A percentile compares a stretch with the other conserved stretches of the same genome.
Conservation (phyloP, 1,139 yeast species). For the Protomyces macrosporus region DNA sequence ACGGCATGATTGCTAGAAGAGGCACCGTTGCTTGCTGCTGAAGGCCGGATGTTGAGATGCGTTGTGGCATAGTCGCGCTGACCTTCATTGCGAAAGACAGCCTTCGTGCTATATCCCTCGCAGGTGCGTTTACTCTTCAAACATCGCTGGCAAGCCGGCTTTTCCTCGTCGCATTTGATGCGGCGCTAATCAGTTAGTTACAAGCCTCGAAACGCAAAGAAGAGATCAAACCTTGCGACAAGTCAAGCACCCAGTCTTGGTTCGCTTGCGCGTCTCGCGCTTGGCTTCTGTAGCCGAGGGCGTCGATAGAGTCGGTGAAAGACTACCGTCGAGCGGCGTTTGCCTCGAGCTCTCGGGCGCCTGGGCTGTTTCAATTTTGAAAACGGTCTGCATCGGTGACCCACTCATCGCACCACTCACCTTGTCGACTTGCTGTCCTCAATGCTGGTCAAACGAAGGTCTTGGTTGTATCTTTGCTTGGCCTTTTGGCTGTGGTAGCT, state of each 20-base stretch:
- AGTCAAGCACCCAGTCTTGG: slow-evolving; percentile 36
- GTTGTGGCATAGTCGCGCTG: slow-evolving; percentile 5
- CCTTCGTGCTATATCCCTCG: slow-evolving; percentile 30
- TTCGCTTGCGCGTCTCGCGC: slow-evolving; percentile 33
- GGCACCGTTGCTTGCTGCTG: neutral
- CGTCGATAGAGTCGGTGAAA: slow-evolving; percentile 43
- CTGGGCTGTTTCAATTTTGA: neutral
- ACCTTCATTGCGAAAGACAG: slow-evolving; percentile 25
- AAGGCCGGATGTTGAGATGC: slow-evolving; percentile 17
- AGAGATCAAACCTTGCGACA: slow-evolving; percentile 32
- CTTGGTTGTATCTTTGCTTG: too few relatives aligned
- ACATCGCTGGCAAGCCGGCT: slow-evolving; percentile 35
- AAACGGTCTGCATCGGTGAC: neutral
- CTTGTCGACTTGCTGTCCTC: too few relatives aligned
- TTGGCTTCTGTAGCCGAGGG: slow-evolving; percentile 41
- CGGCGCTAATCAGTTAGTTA: slow-evolving; percentile 29
- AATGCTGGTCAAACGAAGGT: too few relatives aligned
- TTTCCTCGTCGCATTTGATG: slow-evolving; percentile 35
- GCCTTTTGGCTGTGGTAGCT: too few relatives aligned
- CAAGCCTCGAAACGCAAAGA: neutral
- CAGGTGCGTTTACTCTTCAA: slow-evolving; percentile 34
- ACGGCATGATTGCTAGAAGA: neutral
- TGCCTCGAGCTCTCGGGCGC: neutral
- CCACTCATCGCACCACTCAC: neutral
- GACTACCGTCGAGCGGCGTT: neutral